Conservation (phyloP, 306 rosid species). For the Medicago arabica region DNA sequence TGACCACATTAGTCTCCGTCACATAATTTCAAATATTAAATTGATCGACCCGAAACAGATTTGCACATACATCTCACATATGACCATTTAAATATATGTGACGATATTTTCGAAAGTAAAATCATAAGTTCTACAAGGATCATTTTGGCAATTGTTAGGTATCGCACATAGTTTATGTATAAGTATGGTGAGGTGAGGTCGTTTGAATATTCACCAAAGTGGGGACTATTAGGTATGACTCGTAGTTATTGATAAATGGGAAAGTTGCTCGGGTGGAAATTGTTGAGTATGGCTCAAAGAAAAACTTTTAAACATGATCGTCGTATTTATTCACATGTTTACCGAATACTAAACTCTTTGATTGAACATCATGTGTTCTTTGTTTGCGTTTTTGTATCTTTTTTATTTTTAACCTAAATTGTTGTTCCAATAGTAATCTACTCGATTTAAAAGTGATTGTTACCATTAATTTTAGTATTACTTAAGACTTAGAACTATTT, state of each 20-base stretch:
- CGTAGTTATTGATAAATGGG: no score
- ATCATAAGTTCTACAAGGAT: no score
- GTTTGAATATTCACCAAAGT: no score
- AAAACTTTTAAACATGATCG: neutral
- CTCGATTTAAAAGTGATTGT: neutral
- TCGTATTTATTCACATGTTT: neutral
- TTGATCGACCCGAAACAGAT: neutral
- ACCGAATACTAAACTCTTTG: no score
- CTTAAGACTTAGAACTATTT: conserved; percentile 18
- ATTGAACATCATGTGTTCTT: neutral
- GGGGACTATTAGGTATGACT: no score
- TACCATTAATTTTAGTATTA: neutral
- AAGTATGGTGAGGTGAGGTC: no score
- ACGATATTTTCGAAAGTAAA: no score
- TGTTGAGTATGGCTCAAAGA: no score
- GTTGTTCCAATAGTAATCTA: neutral
- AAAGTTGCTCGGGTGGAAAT: no score
- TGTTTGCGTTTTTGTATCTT: neutral
- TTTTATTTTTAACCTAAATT: neutral
- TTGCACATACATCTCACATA: no score
- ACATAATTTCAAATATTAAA: neutral
- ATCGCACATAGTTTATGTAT: no score
- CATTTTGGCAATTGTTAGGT: neutral
- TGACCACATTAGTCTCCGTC: neutral
- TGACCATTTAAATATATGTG: no score